Base-by-base conservation (phyloP, 371 early-diverging fungal species). In the Phascolomyces articulosus region DNA sequence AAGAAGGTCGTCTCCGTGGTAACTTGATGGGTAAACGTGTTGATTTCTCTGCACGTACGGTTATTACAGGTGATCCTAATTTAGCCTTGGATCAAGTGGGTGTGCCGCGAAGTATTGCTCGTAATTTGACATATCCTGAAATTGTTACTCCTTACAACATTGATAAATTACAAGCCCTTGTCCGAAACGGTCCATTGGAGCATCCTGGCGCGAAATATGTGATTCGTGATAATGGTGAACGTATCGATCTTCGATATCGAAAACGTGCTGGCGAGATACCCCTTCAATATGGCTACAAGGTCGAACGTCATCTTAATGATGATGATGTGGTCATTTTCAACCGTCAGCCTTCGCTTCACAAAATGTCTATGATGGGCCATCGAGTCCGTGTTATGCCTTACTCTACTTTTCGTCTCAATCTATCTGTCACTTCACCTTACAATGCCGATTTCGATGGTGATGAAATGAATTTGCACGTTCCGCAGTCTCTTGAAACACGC, bases 291-390 rank as follows among this genome's bases (percentile, higher is more conserved):
- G 99, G 99, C 47, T 97, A 95, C 83, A 87, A 90, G 55, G 99
- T 99, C 11, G 99, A 99, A 80, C 91, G 99, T 67, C 99, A 99
- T 77, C 84, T 99, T 77, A 84, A 91, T 64, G 94, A 98, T 76
- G 96, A 94, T 55, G 99, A 99, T 81, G 89, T 96, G 13, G 95
- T 99, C 57, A 94, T 99, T 63, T 99, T 99, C 87, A 99, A 99
- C 77, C 95, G 99, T 70, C 99, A 99, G 85, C 99, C 99, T 3
- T 96, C 97, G 24, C 84, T 99, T 66, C 99, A 99, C 86, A 99
- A 99, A 84, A 99, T 99, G 99, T 95, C 95, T 65, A 99, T 99
- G 99, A 99, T 99, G 99, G 99, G 98, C 7, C 99, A 99, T 81
- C 83, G 90, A 55, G 97, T 97, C 40, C 90, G 93, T 66, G 97